These are phyloP conservation scores for Phragmites australis DNA, from an alignment of 176 grass and related monocot genomes.

Conservation along the genomic window DNA sequence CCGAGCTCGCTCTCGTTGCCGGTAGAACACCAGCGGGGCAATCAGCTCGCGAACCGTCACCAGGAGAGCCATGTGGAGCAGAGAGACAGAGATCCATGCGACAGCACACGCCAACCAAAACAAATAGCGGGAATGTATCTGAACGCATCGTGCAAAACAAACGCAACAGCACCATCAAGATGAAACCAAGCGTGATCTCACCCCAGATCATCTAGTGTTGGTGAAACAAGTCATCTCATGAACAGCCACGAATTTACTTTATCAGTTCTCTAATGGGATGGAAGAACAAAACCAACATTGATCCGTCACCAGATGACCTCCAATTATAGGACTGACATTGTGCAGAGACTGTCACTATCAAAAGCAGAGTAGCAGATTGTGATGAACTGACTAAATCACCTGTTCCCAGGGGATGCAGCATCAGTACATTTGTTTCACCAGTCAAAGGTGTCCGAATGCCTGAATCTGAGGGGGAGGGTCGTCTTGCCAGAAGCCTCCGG, in stretches of 20 bases:
- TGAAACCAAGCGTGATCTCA: not conserved
- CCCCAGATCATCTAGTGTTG: not conserved
- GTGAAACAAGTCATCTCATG: not conserved
- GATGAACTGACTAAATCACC: too few species aligned
- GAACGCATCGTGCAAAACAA: too few species aligned
- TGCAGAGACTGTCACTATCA: not conserved
- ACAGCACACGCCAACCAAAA: not conserved
- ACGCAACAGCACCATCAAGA: not conserved
- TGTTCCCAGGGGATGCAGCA: not conserved
- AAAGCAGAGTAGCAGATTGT: not conserved
- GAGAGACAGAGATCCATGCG: not conserved
- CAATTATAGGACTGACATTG: not conserved
- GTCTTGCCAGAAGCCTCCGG: constrained; percentile 22
- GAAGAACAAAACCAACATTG: too few species aligned
- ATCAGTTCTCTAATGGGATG: not conserved
- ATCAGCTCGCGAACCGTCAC: too few species aligned
- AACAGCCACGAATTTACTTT: not conserved
- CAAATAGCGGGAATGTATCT: too few species aligned
- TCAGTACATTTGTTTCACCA: not conserved
- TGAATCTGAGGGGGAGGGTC: not conserved
- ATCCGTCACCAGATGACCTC: not conserved
- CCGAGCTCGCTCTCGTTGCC: too few species aligned
- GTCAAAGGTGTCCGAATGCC: not conserved
- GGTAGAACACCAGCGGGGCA: too few species aligned
- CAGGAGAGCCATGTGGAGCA: not conserved